Evolutionary conservation across 2,329 filamentous ascomycete species (phyloP), one percentile per base, ranked within the genome.

Genomic region (Thielaviopsis populi): DNA sequence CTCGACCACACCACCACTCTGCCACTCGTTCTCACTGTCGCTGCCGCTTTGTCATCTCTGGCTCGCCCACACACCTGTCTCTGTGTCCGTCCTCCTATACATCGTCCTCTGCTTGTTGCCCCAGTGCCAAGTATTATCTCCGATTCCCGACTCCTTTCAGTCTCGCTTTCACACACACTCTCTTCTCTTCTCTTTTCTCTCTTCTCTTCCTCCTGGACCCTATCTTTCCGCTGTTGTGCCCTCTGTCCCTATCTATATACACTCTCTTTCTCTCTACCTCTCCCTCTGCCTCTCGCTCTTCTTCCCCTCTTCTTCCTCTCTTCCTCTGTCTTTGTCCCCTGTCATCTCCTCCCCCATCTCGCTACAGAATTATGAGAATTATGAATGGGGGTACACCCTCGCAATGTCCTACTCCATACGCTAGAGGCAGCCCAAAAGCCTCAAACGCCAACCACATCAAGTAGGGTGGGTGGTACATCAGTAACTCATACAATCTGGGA

Each of bases 391-490:
- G 42, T 3, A 46, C 3, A 46, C 42, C 42, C 42, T 46, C 17
- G 42, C n/a, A 46, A 19, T 19, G 4, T 46, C 15, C 42, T n/a
- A 17, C 27, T 37, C 27, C 15, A 56, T 37, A 37, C 30, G 24
- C 53, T 37, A 56, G 53, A 56, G 53, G 53, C 53, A 30, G 53
- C 53, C 27, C 53, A 56, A 56, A 56, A 56, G 53, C 53, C 53
- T n/a, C 53, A 56, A 56, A 56, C 53, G 37, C 17, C 15, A 56
- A 33, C 53, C 53, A 56, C n/a, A 15, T 11, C 53, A 56, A 33
- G 53, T 19, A 56, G 53, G 53, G 24, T 56, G 53, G 53, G 24
- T 56, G 53, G 53, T 37, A 56, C 27, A 37, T 56, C 53, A 37
- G 27, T 56, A 56, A 56, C 19, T 56, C 53, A 53, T 5, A 13